phyloP scores from a whole-genome alignment of 2,329 filamentous ascomycete genomes.

The Scopulariopsis brevicaulis region DNA sequence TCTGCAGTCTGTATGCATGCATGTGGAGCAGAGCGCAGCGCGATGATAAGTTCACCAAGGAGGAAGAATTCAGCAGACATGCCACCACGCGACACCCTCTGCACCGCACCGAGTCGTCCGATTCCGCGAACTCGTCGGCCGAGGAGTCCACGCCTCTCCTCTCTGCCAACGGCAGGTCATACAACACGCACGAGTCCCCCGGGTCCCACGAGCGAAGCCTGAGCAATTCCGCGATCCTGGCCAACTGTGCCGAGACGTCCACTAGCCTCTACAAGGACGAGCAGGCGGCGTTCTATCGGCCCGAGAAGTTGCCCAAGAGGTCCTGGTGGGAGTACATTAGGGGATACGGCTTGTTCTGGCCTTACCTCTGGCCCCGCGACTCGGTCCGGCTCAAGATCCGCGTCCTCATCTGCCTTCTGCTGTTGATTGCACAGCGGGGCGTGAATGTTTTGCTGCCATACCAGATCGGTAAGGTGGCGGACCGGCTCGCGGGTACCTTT shows the following conservation, averaged over 20 bases:
- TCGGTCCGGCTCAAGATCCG: slow-evolving; percentile 61
- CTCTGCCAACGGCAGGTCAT: slow-evolving; percentile 23
- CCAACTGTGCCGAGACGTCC: slow-evolving; percentile 16
- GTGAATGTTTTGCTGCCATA: slow-evolving; percentile 80
- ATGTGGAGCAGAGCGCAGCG: background rate
- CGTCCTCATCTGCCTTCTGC: slow-evolving; percentile 69
- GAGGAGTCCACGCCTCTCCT: slow-evolving; percentile 57
- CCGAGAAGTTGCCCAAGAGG: slow-evolving; percentile 72
- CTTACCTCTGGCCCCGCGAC: slow-evolving; percentile 91
- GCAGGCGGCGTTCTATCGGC: slow-evolving; percentile 76
- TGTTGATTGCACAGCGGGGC: slow-evolving; percentile 69
- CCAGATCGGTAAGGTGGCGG: slow-evolving; percentile 71
- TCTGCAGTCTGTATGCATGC: slow-evolving; percentile 17
- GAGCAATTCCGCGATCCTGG: slow-evolving; percentile 10
- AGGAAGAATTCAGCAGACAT: background rate
- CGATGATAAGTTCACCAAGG: background rate
- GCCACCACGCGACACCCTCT: background rate
- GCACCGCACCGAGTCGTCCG: slow-evolving; percentile 2
- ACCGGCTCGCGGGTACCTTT: slow-evolving; percentile 45
- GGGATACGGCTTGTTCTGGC: slow-evolving; percentile 89
- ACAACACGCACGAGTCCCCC: slow-evolving; percentile 20
- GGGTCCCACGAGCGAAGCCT: slow-evolving; percentile 7
- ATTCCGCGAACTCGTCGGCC: slow-evolving; percentile 11
- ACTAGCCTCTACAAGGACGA: slow-evolving; percentile 36
- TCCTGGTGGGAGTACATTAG: slow-evolving; percentile 95